These are phyloP conservation scores for Alnus glutinosa DNA, from an alignment of 306 rosid species.

Conservation along the genomic window DNA sequence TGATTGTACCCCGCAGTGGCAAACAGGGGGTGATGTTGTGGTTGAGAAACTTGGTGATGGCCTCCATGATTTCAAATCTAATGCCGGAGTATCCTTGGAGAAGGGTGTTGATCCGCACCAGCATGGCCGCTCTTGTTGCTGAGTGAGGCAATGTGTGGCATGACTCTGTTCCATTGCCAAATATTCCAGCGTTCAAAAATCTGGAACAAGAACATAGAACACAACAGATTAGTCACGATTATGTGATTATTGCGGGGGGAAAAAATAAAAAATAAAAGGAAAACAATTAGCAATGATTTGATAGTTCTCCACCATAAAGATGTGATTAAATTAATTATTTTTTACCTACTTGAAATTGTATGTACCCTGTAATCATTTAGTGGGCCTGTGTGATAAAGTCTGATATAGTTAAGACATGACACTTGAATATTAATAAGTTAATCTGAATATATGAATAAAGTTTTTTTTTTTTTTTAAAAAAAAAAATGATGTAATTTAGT, in stretches of 20 bases:
- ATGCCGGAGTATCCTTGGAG: slow-evolving; percentile 96
- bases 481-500: too few relatives aligned
- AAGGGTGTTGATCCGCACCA: slow-evolving; percentile 85
- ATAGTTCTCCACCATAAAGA: neutral
- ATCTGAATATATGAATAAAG: too few relatives aligned
- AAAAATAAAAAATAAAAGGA: neutral
- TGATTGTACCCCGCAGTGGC: slow-evolving; percentile 85
- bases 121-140: slow-evolving; percentile 82
- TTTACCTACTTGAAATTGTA: too few relatives aligned
- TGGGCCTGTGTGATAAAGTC: too few relatives aligned
- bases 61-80: slow-evolving; percentile 81
- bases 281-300: neutral
- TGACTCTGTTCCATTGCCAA: slow-evolving; percentile 69
- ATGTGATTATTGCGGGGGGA: neutral
- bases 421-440: too few relatives aligned
- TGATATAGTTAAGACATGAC: too few relatives aligned
- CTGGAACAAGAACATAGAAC: slow-evolving; percentile 29
- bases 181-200: slow-evolving; percentile 88
- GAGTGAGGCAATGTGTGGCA: slow-evolving; percentile 71
- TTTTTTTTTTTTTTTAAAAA: too few relatives aligned
- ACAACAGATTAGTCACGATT: neutral
- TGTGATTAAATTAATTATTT: neutral
- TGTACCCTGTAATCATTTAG: too few relatives aligned
- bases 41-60: slow-evolving; percentile 71
- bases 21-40: slow-evolving; percentile 69